phyloP scores from a whole-genome alignment of 148 eudicot species.

The Amaranthus palmeri region DNA sequence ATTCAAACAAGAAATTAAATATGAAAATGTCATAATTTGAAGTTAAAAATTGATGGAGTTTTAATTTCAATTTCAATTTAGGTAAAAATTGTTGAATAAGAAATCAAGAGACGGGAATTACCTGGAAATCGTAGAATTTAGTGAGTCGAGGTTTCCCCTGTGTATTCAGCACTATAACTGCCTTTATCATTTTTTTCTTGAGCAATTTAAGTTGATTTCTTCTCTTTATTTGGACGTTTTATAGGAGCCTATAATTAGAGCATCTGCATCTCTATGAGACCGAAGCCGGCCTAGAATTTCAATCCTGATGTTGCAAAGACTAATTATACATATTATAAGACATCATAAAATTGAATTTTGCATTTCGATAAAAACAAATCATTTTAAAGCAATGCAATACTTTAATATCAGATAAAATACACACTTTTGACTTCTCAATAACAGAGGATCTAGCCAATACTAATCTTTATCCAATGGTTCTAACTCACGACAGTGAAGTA shows the following conservation, averaged over 20 bases:
- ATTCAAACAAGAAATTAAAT: background rate
- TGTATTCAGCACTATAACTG: constrained; percentile 45
- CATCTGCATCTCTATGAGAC: background rate
- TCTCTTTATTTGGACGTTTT: too few relatives aligned
- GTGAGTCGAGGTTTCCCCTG: constrained; percentile 43
- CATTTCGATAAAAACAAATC: too few relatives aligned
- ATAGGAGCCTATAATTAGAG: background rate
- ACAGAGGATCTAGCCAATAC: too few relatives aligned
- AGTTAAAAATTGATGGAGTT: background rate
- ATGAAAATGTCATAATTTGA: background rate
- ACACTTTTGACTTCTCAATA: too few relatives aligned
- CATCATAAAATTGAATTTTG: too few relatives aligned
- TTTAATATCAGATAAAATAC: too few relatives aligned
- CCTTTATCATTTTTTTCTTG: constrained; percentile 32
- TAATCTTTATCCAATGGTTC: too few relatives aligned
- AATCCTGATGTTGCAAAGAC: too few relatives aligned
- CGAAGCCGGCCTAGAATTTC: too few relatives aligned
- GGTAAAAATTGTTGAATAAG: background rate
- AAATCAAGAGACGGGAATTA: background rate
- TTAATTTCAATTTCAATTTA: background rate
- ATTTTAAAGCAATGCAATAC: too few relatives aligned
- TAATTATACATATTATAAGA: too few relatives aligned
- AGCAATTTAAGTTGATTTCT: background rate
- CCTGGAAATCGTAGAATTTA: constrained; percentile 40
- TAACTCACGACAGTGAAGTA: too few relatives aligned